Base-by-base conservation (phyloP, 768 basidiomycete genomes). In the Neoboletus magnificus region DNA sequence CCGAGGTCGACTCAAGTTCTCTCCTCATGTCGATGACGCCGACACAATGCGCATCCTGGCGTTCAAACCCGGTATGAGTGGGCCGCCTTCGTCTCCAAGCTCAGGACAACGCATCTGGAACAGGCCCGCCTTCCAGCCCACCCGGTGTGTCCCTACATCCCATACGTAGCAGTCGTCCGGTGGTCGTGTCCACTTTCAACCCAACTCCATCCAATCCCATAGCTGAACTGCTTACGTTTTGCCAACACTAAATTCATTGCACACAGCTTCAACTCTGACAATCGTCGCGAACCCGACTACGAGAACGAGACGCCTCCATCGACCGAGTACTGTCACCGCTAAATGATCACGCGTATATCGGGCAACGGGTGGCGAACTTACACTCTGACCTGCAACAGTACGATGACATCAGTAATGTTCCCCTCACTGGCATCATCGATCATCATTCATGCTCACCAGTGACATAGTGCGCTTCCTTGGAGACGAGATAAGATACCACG, bases 401-500 rank as follows among this genome's bases (percentile, higher is more conserved):
- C 10, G 10, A 13, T 47, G 29, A 11, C 15, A 22, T 57, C 57
- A 40, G n/a, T 29, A 29, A 33, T 11, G 5, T 23, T 18, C 23
- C 1, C 10, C 16, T 48, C 16, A 33, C 8, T 15, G 20, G 8
- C 18, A 33, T 33, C 32, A 3, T 30, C 3, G 30, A 48, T 44
- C 18, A 22, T 32, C 33, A 29, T 23, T 6, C 13, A 23, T 16
- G 32, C 63, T 56, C 47, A 66, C 68, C 73, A 7, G 66, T 68
- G 29, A 71, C 65, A 29, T 64, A 67, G 44, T 57, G 55, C 3
- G 66, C 62, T 41, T 65, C 68, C 57, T 66, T 68, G 18, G 71
- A 67, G 22, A 63, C 68, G 16, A 75, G 57, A 47, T 63, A 73
- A 12, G 69, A 68, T 22, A 71, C 66, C 3, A 69, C 30, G 22